Conservation (phyloP, 2,329 filamentous ascomycete species). For the Didymella exigua region DNA sequence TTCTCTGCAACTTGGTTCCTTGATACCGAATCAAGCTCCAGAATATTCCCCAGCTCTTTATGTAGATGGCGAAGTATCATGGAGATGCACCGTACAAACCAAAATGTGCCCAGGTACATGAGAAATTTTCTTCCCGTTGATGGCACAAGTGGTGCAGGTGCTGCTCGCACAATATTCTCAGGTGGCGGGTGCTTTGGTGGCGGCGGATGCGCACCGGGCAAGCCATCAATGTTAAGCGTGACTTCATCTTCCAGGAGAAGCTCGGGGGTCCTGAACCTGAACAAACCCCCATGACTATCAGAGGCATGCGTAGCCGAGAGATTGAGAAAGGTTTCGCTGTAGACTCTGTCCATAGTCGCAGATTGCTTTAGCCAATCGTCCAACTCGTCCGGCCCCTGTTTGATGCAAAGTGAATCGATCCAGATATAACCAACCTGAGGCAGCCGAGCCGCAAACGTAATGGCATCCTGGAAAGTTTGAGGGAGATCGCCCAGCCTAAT, state of each 20-base stretch:
- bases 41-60: no score
- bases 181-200: no score
- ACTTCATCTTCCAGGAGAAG: slow-evolving; percentile 20
- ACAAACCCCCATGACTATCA: slow-evolving; percentile 23
- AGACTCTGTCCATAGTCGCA: not conserved
- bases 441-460: not conserved
- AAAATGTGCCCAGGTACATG: no score
- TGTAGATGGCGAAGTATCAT: no score
- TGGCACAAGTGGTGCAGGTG: no score
- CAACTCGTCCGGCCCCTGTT: not conserved
- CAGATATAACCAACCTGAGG: not conserved
- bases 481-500: no score
- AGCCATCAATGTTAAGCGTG: slow-evolving; percentile 17
- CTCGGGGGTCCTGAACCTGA: slow-evolving; percentile 6
- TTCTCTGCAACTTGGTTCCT: no score
- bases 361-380: not conserved
- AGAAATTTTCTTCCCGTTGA: no score
- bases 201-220: no score
- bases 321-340: not conserved
- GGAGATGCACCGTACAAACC: no score
- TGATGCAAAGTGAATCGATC: not conserved
- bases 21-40: no score
- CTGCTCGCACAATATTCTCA: no score
- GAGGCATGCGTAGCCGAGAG: slow-evolving; percentile 25
- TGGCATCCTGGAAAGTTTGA: not conserved